Percentiles rank a stretch among this genome's conserved stretches.
phyloP scores from a whole-genome alignment of 1,139 yeast species.

The Candida anutae region DNA sequence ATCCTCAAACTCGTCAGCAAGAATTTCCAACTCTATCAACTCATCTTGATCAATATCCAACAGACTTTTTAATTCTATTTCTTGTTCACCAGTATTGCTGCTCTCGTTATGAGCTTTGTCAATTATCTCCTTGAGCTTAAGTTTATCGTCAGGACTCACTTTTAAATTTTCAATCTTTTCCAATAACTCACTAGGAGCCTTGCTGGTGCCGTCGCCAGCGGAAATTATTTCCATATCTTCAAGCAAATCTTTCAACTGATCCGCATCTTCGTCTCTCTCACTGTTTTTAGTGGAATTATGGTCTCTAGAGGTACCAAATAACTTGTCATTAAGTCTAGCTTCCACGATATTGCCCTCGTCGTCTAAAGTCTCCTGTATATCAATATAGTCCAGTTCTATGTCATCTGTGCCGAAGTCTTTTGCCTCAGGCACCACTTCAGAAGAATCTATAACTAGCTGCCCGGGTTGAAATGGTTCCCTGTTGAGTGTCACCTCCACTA shows the following conservation, averaged over 20 bases:
- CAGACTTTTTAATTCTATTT: too few relatives aligned
- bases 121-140: slow-evolving; percentile 29
- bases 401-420: slow-evolving; percentile 19
- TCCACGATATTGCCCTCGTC: slow-evolving; percentile 62
- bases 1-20: slow-evolving; percentile 49
- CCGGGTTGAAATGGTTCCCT: slow-evolving; percentile 21
- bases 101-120: slow-evolving; percentile 14
- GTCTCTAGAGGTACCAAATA: slow-evolving; percentile 2
- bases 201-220: too few relatives aligned
- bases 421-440: too few relatives aligned
- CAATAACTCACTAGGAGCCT: slow-evolving; percentile 16
- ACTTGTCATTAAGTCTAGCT: slow-evolving; percentile 22
- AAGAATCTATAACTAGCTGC: too few relatives aligned
- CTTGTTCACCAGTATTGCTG: too few relatives aligned
- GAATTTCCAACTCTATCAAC: slow-evolving; percentile 29
- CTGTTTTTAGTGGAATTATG: too few relatives aligned
- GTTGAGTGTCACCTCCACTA: slow-evolving; percentile 37
- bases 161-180: slow-evolving; percentile 26
- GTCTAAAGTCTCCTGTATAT: slow-evolving; percentile 78
- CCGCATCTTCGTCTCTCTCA: slow-evolving; percentile 12
- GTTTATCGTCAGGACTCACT: slow-evolving; percentile 44
- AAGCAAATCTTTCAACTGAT: slow-evolving; percentile 35
- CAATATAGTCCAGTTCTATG: slow-evolving; percentile 58
- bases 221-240: slow-evolving; percentile 41
- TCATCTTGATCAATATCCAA: slow-evolving; percentile 17